phyloP scores from a whole-genome alignment of 2,329 filamentous ascomycete genomes.

The Malbranchea zuffiana region DNA sequence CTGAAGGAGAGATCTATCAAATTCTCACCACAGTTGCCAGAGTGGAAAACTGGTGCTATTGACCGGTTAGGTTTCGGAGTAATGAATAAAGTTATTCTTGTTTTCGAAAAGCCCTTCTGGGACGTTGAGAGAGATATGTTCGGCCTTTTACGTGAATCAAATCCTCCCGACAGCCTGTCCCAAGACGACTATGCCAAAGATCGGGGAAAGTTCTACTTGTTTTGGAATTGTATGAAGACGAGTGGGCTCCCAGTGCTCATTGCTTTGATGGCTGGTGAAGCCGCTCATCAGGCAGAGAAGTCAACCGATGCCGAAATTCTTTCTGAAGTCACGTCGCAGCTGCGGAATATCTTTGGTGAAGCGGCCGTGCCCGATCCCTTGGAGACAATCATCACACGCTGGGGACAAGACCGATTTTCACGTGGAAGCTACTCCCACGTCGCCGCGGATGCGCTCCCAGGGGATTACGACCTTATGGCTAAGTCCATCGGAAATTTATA shows the following conservation, averaged over 20 bases:
- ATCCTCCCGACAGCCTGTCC: slow-evolving; percentile 56
- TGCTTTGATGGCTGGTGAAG: slow-evolving; percentile 90
- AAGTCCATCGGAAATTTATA: slow-evolving; percentile 72
- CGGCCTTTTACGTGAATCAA: slow-evolving; percentile 69
- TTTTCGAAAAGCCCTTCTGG: slow-evolving; percentile 88
- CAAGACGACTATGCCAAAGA: slow-evolving; percentile 68
- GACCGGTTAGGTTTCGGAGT: slow-evolving; percentile 80
- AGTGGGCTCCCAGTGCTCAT: slow-evolving; percentile 79
- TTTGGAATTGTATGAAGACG: slow-evolving; percentile 90
- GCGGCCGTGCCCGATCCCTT: slow-evolving; percentile 60
- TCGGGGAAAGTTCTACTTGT: slow-evolving; percentile 90
- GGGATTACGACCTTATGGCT: slow-evolving; percentile 91
- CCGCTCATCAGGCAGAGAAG: slow-evolving; percentile 76
- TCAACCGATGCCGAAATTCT: slow-evolving; percentile 66
- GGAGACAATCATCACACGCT: slow-evolving; percentile 83
- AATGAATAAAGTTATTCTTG: slow-evolving; percentile 87
- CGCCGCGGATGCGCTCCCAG: slow-evolving; percentile 65
- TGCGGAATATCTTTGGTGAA: slow-evolving; percentile 62
- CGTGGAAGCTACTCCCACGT: slow-evolving; percentile 92
- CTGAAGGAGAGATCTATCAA: slow-evolving; percentile 64
- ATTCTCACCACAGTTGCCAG: slow-evolving; percentile 85
- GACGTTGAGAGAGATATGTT: slow-evolving; percentile 84
- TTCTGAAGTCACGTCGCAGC: slow-evolving; percentile 64
- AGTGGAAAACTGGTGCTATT: slow-evolving; percentile 74
- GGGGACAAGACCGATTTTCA: slow-evolving; percentile 85